Evolutionary conservation across 768 basidiomycete genomes (phyloP).

Genomic region (Pleurotus salmoneostramineus): DNA sequence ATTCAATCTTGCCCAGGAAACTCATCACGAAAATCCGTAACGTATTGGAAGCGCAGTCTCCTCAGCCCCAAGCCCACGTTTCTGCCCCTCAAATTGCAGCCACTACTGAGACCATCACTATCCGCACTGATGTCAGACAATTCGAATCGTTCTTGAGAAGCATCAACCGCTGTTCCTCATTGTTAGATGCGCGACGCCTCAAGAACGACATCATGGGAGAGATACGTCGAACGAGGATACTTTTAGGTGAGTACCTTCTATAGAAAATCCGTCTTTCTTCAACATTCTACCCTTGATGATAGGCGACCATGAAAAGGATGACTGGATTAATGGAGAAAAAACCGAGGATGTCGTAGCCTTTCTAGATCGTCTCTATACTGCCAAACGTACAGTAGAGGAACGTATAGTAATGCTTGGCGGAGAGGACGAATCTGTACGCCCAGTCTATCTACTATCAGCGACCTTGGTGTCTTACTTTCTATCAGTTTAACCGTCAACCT

Average conservation of each 20-base stretch:
- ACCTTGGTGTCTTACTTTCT: no score
- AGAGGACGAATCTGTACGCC: conserved; percentile 55
- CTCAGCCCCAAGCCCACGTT: conserved; percentile 42
- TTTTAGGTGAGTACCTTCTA: conserved; percentile 63
- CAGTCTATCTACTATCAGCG: neutral
- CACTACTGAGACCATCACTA: conserved; percentile 71
- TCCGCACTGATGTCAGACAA: conserved; percentile 73
- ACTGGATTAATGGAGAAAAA: conserved; percentile 84
- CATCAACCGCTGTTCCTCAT: conserved; percentile 74
- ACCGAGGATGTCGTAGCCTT: conserved; percentile 86
- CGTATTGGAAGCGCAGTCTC: conserved; percentile 77
- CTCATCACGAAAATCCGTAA: conserved; percentile 86
- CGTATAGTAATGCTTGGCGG: conserved; percentile 78
- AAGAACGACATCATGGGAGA: conserved; percentile 94
- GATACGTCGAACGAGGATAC: conserved; percentile 72
- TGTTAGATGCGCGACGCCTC: conserved; percentile 84
- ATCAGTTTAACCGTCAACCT: conserved; percentile 16
- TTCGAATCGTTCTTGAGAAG: conserved; percentile 91
- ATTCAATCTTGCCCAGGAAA: conserved; percentile 42
- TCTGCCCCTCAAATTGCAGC: conserved; percentile 30
- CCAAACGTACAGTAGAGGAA: conserved; percentile 83
- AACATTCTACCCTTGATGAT: neutral
- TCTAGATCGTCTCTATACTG: conserved; percentile 83
- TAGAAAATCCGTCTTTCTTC: no score
- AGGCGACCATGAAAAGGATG: conserved; percentile 86